phyloP scores from a whole-genome alignment of 176 grass and related monocot species.

The Hsuehochloa calcarea region DNA sequence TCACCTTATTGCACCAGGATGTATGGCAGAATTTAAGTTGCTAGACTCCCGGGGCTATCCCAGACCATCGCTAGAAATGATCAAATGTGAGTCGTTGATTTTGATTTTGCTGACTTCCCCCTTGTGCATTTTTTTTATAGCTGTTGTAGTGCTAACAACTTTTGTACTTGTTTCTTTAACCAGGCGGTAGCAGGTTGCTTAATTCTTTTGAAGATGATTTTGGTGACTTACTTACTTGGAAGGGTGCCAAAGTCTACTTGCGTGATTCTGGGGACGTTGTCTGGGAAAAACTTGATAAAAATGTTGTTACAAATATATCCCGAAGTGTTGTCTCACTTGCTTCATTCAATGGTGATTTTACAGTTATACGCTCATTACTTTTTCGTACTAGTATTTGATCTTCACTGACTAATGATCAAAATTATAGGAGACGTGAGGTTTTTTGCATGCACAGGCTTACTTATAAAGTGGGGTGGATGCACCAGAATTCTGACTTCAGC shows the following conservation, averaged over 20 bases:
- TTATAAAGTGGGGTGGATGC: background rate
- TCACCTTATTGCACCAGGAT: background rate
- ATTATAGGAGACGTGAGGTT: background rate
- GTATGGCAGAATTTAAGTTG: background rate
- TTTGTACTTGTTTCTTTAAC: background rate
- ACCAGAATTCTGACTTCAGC: background rate
- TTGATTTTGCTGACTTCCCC: background rate
- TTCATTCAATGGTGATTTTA: slow-evolving; percentile 31
- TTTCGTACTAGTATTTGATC: background rate
- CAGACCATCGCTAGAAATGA: background rate
- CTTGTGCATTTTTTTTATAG: background rate
- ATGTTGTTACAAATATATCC: background rate
- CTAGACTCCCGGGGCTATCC: slow-evolving; percentile 11
- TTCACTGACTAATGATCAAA: slow-evolving; percentile 3
- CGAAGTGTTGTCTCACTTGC: slow-evolving; percentile 26
- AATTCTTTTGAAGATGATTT: slow-evolving; percentile 20
- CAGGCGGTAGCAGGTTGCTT: slow-evolving; percentile 6
- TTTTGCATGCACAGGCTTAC: slow-evolving; percentile 4
- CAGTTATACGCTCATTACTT: background rate
- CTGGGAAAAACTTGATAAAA: background rate
- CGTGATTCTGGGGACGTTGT: background rate
- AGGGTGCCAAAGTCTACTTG: background rate
- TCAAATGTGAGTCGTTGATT: background rate
- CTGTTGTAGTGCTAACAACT: background rate
- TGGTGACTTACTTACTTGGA: slow-evolving; percentile 11